Evolutionary conservation across 1,139 yeast genomes (phyloP).

Genomic region (Suhomyces wounanorum): DNA sequence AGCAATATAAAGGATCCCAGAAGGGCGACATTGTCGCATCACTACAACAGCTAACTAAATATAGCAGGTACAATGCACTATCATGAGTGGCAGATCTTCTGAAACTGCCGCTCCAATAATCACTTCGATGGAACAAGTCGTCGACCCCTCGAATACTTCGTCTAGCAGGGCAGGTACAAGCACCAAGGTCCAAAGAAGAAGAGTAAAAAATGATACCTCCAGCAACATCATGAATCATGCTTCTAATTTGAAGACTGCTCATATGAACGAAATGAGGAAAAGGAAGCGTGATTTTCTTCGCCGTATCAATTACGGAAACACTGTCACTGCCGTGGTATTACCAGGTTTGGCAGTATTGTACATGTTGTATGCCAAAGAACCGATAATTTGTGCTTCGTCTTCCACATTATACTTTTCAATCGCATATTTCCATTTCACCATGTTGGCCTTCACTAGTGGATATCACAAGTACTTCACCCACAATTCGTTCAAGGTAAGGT

Average conservation of each 20-base stretch:
- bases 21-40: slow-evolving; percentile 6
- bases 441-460: slow-evolving; percentile 51
- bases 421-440: slow-evolving; percentile 42
- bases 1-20: background rate
- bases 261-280: slow-evolving; percentile 22
- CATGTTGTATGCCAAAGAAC: slow-evolving; percentile 15
- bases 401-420: slow-evolving; percentile 35
- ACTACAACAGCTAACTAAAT: background rate
- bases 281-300: slow-evolving; percentile 26
- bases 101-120: slow-evolving; percentile 5
- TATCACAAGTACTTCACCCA: slow-evolving; percentile 72
- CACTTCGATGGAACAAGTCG: background rate
- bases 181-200: slow-evolving; percentile 25
- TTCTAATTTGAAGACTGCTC: slow-evolving; percentile 24
- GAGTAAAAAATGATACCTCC: slow-evolving; percentile 15
- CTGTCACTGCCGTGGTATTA: slow-evolving; percentile 23
- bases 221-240: slow-evolving; percentile 24
- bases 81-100: slow-evolving; percentile 4
- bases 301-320: slow-evolving; percentile 26
- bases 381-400: slow-evolving; percentile 25
- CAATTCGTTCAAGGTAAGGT: slow-evolving; percentile 48
- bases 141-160: background rate
- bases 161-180: slow-evolving; percentile 2
- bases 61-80: background rate
- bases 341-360: slow-evolving; percentile 23